phyloP scores from a whole-genome alignment of 192 early-diverging fungal genomes.

The Piromyces finnis region DNA sequence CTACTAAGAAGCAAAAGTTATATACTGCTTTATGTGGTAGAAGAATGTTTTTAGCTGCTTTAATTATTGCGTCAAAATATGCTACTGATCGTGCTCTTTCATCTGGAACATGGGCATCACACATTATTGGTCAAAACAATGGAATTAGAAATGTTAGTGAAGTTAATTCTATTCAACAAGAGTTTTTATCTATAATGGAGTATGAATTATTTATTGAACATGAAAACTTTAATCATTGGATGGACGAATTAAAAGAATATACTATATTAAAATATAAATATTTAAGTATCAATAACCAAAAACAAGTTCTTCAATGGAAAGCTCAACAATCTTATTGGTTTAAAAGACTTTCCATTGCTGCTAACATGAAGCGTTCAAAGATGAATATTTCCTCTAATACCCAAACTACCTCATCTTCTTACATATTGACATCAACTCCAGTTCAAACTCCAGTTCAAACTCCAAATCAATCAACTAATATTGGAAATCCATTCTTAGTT shows the following conservation, averaged over 20 bases:
- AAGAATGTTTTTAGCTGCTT: conserved; percentile 65
- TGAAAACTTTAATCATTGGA: background rate
- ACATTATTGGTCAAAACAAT: background rate
- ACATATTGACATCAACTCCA: background rate
- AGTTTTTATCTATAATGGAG: background rate
- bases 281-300: background rate
- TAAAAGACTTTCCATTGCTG: background rate
- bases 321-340: background rate
- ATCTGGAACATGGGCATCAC: conserved; percentile 53
- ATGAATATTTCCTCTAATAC: background rate
- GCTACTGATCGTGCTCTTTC: conserved; percentile 64
- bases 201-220: background rate
- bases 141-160: background rate
- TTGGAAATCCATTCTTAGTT: background rate
- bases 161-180: background rate
- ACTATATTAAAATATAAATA: background rate
- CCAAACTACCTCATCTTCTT: background rate
- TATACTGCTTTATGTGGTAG: conserved; percentile 26
- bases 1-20: background rate
- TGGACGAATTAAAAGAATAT: background rate
- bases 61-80: conserved; percentile 76
- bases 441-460: background rate
- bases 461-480: background rate
- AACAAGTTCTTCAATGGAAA: background rate
- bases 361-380: background rate